Evolutionary conservation across 148 eudicot species (phyloP).

Genomic region (Agrostemma githago): DNA sequence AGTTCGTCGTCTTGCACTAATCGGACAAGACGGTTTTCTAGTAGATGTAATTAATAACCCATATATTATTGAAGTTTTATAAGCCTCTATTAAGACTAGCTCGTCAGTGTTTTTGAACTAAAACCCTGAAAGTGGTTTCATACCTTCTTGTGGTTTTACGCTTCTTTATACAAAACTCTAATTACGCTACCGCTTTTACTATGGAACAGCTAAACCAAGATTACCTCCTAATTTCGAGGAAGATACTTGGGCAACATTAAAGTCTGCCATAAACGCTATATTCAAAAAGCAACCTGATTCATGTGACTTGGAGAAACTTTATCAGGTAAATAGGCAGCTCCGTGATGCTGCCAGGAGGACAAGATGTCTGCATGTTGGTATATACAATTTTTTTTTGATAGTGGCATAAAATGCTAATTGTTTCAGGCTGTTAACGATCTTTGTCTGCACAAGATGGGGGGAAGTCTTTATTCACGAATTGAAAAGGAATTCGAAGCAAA

Average conservation of each 20-base stretch:
- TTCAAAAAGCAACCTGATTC: constrained; percentile 86
- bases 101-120: not conserved
- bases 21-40: not conserved
- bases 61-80: not conserved
- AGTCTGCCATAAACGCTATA: constrained; percentile 87
- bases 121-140: not conserved
- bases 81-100: not conserved
- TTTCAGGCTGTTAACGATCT: constrained; percentile 88
- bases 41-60: not conserved
- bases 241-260: constrained; percentile 82
- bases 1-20: not conserved
- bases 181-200: constrained; percentile 14
- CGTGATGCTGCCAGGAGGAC: not conserved
- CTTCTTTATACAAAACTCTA: not conserved
- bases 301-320: constrained; percentile 87
- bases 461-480: constrained; percentile 80
- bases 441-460: constrained; percentile 91
- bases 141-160: not conserved
- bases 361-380: not conserved
- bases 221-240: constrained; percentile 84
- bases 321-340: constrained; percentile 44
- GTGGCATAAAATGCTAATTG: not conserved
- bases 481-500: constrained; percentile 85
- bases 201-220: constrained; percentile 68
- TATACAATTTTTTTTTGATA: constrained; percentile 4